A percentile compares a stretch with the other conserved stretches of the same genome.
These are phyloP conservation scores for Aspergillus ostianus DNA, from an alignment of 495 filamentous ascomycete genomes.

Conservation along the genomic window DNA sequence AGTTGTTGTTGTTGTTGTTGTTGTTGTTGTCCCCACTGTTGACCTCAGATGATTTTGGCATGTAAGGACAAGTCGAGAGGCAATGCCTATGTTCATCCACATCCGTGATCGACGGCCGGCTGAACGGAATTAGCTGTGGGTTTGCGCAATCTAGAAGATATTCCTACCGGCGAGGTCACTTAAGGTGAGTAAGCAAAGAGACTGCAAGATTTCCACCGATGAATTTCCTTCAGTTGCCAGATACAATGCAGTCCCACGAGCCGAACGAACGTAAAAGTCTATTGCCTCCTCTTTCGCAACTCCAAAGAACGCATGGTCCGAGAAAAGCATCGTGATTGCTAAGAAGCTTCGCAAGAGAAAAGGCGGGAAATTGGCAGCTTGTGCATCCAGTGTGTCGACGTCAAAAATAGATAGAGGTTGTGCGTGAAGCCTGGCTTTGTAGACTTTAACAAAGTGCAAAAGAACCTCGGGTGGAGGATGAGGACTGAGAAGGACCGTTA, in stretches of 20 bases:
- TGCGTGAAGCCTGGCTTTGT: constrained; percentile 4
- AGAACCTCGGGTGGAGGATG: constrained; percentile 3
- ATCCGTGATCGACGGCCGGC: constrained; percentile 4
- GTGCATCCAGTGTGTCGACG: not conserved
- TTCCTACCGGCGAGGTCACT: constrained; percentile 7
- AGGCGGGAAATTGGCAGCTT: not conserved
- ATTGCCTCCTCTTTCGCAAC: not conserved
- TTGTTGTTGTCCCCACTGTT: not conserved
- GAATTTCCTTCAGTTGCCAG: constrained; percentile 7
- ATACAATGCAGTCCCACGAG: not conserved
- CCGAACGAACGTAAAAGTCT: constrained; percentile 10
- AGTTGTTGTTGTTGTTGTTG: not conserved
- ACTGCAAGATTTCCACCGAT: constrained; percentile 1
- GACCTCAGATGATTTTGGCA: not conserved
- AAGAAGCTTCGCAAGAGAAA: constrained; percentile 11
- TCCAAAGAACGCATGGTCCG: constrained; percentile 1
- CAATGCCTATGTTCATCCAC: constrained; percentile 13
- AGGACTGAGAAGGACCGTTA: not conserved
- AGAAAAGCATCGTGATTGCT: constrained; percentile 5
- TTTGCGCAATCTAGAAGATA: too few relatives aligned
- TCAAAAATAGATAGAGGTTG: constrained; percentile 12
- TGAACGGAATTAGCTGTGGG: not conserved
- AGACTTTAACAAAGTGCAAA: constrained; percentile 1
- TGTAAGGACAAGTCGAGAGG: not conserved
- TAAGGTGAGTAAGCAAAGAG: constrained; percentile 10